phyloP scores from a whole-genome alignment of 306 rosid species.

The Ochetophila trinervis region DNA sequence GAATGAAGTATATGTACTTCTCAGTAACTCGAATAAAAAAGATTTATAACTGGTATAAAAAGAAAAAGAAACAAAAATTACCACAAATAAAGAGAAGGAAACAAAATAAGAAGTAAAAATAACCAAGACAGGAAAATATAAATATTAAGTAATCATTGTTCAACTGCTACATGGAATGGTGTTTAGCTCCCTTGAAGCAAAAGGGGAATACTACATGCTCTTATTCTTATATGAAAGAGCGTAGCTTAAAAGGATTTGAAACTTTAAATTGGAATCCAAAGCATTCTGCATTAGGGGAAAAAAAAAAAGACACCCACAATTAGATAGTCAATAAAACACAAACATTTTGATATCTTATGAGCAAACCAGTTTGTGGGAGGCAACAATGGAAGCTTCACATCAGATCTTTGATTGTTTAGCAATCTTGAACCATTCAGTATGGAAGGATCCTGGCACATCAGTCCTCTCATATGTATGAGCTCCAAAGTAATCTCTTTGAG shows the following conservation, averaged over 20 bases:
- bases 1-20: no score
- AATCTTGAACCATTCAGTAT: constrained; percentile 44
- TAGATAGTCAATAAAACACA: background rate
- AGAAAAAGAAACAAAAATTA: no score
- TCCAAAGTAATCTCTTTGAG: constrained; percentile 42
- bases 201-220: background rate
- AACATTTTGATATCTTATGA: constrained; percentile 1
- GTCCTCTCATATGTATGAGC: constrained; percentile 42
- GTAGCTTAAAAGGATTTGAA: background rate
- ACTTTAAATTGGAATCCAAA: background rate
- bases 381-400: constrained; percentile 10
- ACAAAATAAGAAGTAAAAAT: no score
- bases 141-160: background rate
- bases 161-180: background rate
- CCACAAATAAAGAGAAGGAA: background rate
- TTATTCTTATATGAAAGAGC: background rate
- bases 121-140: background rate
- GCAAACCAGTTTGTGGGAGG: background rate
- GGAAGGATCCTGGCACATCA: constrained; percentile 33
- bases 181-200: background rate
- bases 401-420: constrained; percentile 30
- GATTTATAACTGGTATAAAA: no score
- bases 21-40: no score
- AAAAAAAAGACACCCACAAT: background rate
- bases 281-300: background rate